These are phyloP conservation scores for Penicillium longicatenatum DNA, from an alignment of 495 filamentous ascomycete species.

Conservation along the genomic window DNA sequence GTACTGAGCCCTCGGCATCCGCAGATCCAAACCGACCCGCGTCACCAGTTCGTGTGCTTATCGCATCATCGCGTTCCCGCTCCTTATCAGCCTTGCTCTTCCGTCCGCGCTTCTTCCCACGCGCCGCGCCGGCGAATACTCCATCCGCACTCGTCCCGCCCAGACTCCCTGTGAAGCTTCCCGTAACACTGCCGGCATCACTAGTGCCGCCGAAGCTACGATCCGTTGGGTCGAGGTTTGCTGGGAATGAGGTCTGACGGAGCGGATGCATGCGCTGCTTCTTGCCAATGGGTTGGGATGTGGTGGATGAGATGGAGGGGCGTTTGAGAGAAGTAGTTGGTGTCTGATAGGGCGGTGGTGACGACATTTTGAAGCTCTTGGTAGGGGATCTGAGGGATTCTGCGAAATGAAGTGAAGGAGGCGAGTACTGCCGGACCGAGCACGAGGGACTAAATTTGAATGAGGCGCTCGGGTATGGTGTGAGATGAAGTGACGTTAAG, in stretches of 20 bases:
- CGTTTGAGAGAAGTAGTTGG: constrained; percentile 46
- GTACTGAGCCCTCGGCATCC: constrained; percentile 47
- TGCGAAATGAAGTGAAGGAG: not conserved
- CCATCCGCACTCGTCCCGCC: constrained; percentile 57
- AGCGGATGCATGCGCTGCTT: constrained; percentile 67
- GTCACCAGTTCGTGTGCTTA: constrained; percentile 51
- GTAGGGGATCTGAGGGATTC: not conserved
- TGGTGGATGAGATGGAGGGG: constrained; percentile 41
- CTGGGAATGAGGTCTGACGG: constrained; percentile 87
- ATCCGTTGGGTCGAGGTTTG: constrained; percentile 45
- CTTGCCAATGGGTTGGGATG: constrained; percentile 36
- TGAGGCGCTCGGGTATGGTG: not conserved
- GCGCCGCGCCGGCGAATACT: constrained; percentile 31
- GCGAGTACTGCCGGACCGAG: not conserved
- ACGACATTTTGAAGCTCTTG: constrained; percentile 40
- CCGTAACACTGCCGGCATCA: constrained; percentile 68
- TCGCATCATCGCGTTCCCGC: constrained; percentile 50
- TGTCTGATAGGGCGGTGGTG: constrained; percentile 41
- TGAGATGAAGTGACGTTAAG: not conserved
- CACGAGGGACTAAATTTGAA: not conserved
- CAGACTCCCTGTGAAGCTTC: constrained; percentile 54
- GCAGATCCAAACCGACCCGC: constrained; percentile 44
- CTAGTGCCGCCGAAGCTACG: constrained; percentile 70
- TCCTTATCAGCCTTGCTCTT: constrained; percentile 62
- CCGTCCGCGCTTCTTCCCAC: constrained; percentile 64